These are phyloP conservation scores for Hydrangea macrophylla DNA, from an alignment of 148 eudicot genomes.

Conservation along the genomic window DNA sequence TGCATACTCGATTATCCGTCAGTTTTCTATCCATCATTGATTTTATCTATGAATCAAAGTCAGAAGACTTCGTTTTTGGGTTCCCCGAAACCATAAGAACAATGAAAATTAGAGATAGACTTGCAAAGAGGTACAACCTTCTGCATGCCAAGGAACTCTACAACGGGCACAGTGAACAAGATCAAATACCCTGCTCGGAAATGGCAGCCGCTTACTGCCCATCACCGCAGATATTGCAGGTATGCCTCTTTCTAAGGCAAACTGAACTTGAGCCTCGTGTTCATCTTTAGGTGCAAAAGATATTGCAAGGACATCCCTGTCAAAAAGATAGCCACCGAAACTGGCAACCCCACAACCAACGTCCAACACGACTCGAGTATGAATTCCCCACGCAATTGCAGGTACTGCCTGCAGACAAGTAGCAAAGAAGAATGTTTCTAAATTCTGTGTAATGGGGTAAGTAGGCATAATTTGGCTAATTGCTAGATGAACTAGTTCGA, in stretches of 20 bases:
- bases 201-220: conserved; percentile 75
- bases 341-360: conserved; percentile 95
- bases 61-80: no score
- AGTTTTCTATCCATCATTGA: no score
- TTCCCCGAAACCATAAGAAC: background rate
- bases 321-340: conserved; percentile 80
- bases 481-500: no score
- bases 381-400: conserved; percentile 75
- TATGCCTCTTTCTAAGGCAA: conserved; percentile 83
- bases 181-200: conserved; percentile 75
- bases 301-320: conserved; percentile 74
- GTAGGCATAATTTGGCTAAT: no score
- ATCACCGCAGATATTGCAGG: conserved; percentile 93
- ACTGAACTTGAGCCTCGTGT: conserved; percentile 87
- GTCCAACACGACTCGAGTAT: conserved; percentile 69
- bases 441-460: no score
- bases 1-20: no score
- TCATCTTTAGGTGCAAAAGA: conserved; percentile 93
- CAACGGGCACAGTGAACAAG: conserved; percentile 84
- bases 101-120: background rate
- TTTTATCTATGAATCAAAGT: no score
- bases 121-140: conserved; percentile 35
- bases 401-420: conserved; percentile 56
- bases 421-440: no score
- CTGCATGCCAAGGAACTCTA: conserved; percentile 92